Base-by-base conservation (phyloP, 2,329 filamentous ascomycete genomes). In the Xylaria arbuscula region DNA sequence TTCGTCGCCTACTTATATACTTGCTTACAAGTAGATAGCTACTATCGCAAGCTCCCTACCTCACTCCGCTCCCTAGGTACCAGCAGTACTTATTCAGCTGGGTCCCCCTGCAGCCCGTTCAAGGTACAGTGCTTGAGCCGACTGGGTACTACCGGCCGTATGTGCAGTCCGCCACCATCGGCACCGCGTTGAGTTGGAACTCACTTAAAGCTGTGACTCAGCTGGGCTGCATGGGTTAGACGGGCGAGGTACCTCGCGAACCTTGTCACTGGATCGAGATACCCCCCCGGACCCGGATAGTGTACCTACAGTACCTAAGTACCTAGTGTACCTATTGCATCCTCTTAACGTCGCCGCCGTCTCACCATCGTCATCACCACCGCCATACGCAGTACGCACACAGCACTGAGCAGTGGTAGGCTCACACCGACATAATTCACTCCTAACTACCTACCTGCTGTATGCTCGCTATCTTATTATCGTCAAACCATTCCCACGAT, bases 141-240 rank as follows among this genome's bases (percentile, higher is more conserved):
- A 47, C 24, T 32, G 19, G 53, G 53, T 54, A 54, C 24, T 54
- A 54, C 24, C 51, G 34, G 36, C 51, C 22, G 15, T 36, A 60
- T 53, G 59, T 38, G 57, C 64, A 68, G 48, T 48, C 67, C 64
- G 64, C 64, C 51, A 62, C 64, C 59, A n/a, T 40, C 38, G 40
- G 59, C 51, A 60, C 53, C 19, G 60, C 36, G 36, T 64, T 59
- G 65, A 70, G 59, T 70, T 45, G 54, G 56, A 28, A 28, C 28
- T 28, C 28, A 59, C 53, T 55, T 22, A 32, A 62, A 54, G 60
- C 58, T 60, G 65, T 70, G 68, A 70, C 68, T 68, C 66, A 64
- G 64, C 59, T 40, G 45, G 51, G 45, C 56, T n/a, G 36, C 45
- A 62, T 57, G 38, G 36, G 42, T 60, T 38, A 56, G 54, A 36